Base-by-base conservation (phyloP, 768 basidiomycete species). In the Lentinula boryana region DNA sequence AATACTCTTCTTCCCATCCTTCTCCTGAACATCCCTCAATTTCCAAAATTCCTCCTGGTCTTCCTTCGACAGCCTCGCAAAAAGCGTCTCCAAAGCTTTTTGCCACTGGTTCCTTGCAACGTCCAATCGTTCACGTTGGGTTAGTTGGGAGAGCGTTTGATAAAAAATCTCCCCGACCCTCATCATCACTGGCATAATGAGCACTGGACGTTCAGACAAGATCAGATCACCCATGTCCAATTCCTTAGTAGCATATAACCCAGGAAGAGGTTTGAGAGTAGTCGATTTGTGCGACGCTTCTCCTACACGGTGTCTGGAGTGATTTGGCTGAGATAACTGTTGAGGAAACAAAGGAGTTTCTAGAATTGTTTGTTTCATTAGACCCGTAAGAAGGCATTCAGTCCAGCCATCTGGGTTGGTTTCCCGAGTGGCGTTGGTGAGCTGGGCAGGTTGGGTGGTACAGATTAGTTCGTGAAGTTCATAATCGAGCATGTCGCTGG, bases 131-230 rank as follows among this genome's bases (percentile, higher is more conserved):
- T 60, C 41, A 18, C 44, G 40, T 12, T 1, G 16, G 15, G 18
- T 33, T 5, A 60, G 31, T 10, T 33, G 4, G 8, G 36, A 56
- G 31, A 38, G 32, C 49, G 40, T 43, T 9, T 55, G 46, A 18
- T 8, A 31, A n/a, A 31, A 27, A 2, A 44, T 5, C 1, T 23
- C 3, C 31, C 9, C 8, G 10, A 16, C 10, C 32, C 62, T 60
- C 31, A 50, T 49, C 41, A 5, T 53, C 55, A 31, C 43, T 5
- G 69, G 70, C 15, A 57, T 41, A 7, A 77, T 63, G 18, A 78
- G 63, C 43, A 78, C 65, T 1, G 76, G 75, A 3, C 77, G 73
- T 52, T 79, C 77, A n/a, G 63, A 65, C 12, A 76, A 62, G 50
- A 79, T 71, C 13, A 75, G 61, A 7, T 75, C 74, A 52, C 72